Base-by-base conservation (phyloP, 2,329 filamentous ascomycete species). In the Clonostachys sp. region DNA sequence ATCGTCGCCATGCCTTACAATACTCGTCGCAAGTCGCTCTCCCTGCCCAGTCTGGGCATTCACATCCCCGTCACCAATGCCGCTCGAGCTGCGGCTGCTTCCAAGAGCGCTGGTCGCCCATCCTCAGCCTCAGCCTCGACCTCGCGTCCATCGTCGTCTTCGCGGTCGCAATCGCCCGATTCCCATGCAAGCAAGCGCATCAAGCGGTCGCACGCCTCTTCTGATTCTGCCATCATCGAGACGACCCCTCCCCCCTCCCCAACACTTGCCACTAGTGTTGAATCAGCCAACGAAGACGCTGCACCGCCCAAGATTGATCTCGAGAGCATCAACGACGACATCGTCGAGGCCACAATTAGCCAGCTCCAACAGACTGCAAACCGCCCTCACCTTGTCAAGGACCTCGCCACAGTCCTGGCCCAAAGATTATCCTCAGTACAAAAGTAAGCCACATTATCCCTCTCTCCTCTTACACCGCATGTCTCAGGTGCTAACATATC, bases 1-100 rank as follows among this genome's bases (percentile, higher is more conserved):
- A 44, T 52, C 51, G 48, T 44, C 54, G 57, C 44, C 51, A 96
- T 96, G 90, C 87, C 87, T 63, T 96, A 96, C 78, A 96, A 96
- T 71, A 97, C 92, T 57, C 88, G 92, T 71, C 86, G 91, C 70
- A 97, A 97, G 77, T 96, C 91, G 63, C 76, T 99, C 56, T 96
- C 91, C 53, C 77, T 97, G 62, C 88, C 90, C 51, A 95, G 91
- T 56, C 80, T 97, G 60, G 94, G 94, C 65, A 96, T 97, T 59
- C 89, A 94, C 61, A 77, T 96, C 54, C 85, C 88, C 54, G 81
- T 86, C 60, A 75, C 78, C 58, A 74, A 84, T 60, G 78, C 83
- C 60, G 71, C 80, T 53, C 74, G 81, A 70, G 71, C 74, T 69
- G 71, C 75, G 65, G 62, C 75, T 62, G 62, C 71, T 61, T 67